Conservation (phyloP, 768 basidiomycete genomes). For the Multifurca ochricompacta region DNA sequence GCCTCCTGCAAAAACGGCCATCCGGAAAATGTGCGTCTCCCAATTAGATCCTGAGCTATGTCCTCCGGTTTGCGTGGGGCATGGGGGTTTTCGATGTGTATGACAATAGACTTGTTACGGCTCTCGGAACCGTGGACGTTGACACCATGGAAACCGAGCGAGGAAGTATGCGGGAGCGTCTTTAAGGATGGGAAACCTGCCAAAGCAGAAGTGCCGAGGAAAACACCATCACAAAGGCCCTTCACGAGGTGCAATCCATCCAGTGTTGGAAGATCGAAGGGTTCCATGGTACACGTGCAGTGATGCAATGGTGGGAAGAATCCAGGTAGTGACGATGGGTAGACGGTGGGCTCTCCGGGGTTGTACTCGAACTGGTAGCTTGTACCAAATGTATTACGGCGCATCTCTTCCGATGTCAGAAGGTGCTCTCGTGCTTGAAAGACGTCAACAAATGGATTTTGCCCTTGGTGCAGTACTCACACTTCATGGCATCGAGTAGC, state of each 20-base stretch:
- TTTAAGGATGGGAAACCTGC: conserved; percentile 96
- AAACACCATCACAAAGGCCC: conserved; percentile 84
- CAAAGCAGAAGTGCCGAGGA: conserved; percentile 74
- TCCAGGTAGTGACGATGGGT: conserved; percentile 88
- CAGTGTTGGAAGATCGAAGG: conserved; percentile 84
- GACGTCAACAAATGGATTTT: conserved; percentile 3
- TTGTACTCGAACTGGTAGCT: conserved; percentile 75
- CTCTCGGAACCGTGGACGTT: conserved; percentile 90
- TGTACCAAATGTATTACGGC: conserved; percentile 70
- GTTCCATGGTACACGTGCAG: conserved; percentile 71
- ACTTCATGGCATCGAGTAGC: conserved; percentile 73
- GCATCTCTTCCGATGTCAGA: conserved; percentile 65
- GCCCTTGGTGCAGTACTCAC: conserved; percentile 36
- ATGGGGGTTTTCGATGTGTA: conserved; percentile 72
- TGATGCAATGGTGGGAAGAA: conserved; percentile 87
- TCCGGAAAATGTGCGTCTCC: conserved; percentile 66
- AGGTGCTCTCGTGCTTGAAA: conserved; percentile 65
- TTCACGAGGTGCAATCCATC: conserved; percentile 77
- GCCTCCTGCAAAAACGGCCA: conserved; percentile 98
- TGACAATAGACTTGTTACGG: conserved; percentile 88
- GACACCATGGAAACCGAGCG: conserved; percentile 79
- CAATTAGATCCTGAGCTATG: conserved; percentile 67
- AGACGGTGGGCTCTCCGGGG: conserved; percentile 51
- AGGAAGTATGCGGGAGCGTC: conserved; percentile 72
- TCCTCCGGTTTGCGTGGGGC: conserved; percentile 62